These are phyloP conservation scores for Cytospora chrysosperma DNA, from an alignment of 2,329 filamentous ascomycete species.

Conservation along the genomic window DNA sequence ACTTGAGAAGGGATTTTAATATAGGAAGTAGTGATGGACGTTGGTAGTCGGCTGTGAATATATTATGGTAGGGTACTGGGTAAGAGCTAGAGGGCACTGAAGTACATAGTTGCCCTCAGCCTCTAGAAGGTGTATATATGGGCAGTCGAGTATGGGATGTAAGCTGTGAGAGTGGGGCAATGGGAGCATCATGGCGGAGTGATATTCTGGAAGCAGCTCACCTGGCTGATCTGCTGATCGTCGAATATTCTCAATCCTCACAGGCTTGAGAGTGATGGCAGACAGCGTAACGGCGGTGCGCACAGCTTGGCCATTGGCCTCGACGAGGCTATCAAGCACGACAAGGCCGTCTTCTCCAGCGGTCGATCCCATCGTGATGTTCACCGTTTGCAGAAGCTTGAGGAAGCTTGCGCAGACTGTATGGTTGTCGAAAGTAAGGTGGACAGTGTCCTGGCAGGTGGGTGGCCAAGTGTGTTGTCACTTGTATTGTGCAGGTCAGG, in stretches of 20 bases:
- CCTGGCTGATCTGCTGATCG: constrained; percentile 41
- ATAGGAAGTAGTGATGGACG: too few species aligned
- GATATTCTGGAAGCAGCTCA: not conserved
- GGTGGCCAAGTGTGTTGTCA: not conserved
- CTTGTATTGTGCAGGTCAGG: too few species aligned
- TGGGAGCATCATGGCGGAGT: not conserved
- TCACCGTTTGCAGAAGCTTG: not conserved
- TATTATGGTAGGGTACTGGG: too few species aligned
- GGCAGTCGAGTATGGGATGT: not conserved
- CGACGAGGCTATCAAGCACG: constrained; percentile 55
- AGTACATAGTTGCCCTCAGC: too few species aligned
- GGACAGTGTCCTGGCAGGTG: not conserved
- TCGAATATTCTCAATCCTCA: constrained; percentile 54
- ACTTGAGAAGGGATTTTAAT: too few species aligned
- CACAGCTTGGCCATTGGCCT: constrained; percentile 62
- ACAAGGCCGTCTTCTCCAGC: constrained; percentile 31
- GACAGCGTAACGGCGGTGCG: constrained; percentile 55
- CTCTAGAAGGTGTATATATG: too few species aligned
- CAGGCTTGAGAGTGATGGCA: constrained; percentile 52
- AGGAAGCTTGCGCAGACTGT: too few species aligned
- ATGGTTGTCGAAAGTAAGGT: not conserved
- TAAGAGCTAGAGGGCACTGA: not conserved
- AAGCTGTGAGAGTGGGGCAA: not conserved
- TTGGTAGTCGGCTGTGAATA: too few species aligned
- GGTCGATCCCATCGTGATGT: constrained; percentile 9